Evolutionary conservation across 768 basidiomycete species (phyloP), one percentile per base, ranked within the genome.

Genomic region (Pholiota molesta): DNA sequence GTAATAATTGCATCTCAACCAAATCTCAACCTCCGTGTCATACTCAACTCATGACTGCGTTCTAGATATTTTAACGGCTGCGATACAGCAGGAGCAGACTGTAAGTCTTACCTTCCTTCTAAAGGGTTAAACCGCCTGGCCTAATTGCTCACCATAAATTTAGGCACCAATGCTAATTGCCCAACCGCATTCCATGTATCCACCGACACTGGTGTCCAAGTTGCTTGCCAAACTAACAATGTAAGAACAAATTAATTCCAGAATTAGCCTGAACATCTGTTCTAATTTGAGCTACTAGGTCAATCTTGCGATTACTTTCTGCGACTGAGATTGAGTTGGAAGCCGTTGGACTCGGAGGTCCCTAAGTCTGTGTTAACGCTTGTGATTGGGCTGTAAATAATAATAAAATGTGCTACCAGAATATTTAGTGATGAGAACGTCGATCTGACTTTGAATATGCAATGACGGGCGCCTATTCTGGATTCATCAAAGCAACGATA

Each of bases 171-270:
- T 42, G 47, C 71, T 1, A 65, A 60, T 57, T 78, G 77, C 66
- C 54, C 65, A 26, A 72, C 72, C 23, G 76, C 74, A 2, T 75
- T 76, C 70, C 68, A 69, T 54, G n/a, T 63, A 5, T 60, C 71
- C 3, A 51, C 31, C n/a, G 70, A 77, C 39, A 75, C 64, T 16
- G 51, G 56, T 14, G 75, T 73, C 23, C 77, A 77, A 62, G 72
- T 74, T 5, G 68, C 73, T 5, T 78, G 77, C 63, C 74, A 76
- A 57, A 53, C 21, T 5, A 62, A 76, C 59, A 65, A 78, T 64
- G 77, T 74, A 59, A 57, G 68, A 16, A n/a, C n/a, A n/a, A n/a
- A 10, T 14, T 1, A 11, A 9, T 17, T 9, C 19, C 17, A 19
- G 8, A 13, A 49, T 23, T 8, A 16, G 0, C 49, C 13, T 8